These are phyloP conservation scores for Epichloe festucae DNA, from an alignment of 2,329 filamentous ascomycete genomes.

Conservation along the genomic window DNA sequence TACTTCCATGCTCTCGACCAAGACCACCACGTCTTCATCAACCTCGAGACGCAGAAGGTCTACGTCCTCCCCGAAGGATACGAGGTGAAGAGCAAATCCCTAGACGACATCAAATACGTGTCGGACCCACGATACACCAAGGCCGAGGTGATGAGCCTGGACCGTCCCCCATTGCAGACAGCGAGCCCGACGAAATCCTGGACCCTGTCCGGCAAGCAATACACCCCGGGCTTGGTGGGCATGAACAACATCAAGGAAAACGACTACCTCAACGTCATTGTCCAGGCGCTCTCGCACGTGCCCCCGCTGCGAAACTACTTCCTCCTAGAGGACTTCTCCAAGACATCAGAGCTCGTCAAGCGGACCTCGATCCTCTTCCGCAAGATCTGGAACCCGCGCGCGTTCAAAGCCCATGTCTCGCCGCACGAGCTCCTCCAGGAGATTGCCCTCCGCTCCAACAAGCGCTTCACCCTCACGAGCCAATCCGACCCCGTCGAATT, in stretches of 20 bases:
- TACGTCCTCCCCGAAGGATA: slow-evolving; percentile 94
- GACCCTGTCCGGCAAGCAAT: slow-evolving; percentile 71
- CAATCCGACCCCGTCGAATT: slow-evolving; percentile 97
- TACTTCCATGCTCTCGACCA: slow-evolving; percentile 96
- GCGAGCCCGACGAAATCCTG: neutral
- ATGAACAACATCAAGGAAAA: slow-evolving; percentile 99
- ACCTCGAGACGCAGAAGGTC: slow-evolving; percentile 85
- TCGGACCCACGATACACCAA: slow-evolving; percentile 80
- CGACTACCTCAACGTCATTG: slow-evolving; percentile 93
- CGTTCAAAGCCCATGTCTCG: slow-evolving; percentile 93
- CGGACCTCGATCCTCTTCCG: slow-evolving; percentile 81
- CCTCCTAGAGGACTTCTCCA: slow-evolving; percentile 69
- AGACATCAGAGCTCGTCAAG: slow-evolving; percentile 65
- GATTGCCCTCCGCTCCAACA: slow-evolving; percentile 77
- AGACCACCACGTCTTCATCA: slow-evolving; percentile 95
- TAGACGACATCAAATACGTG: slow-evolving; percentile 97
- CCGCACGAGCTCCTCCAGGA: slow-evolving; percentile 96
- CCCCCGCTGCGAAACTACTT: slow-evolving; percentile 82
- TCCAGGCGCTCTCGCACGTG: slow-evolving; percentile 85
- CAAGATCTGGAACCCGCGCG: slow-evolving; percentile 95
- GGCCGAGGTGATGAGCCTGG: slow-evolving; percentile 67
- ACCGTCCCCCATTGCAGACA: slow-evolving; percentile 31
- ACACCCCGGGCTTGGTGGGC: slow-evolving; percentile 87
- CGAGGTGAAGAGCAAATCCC: slow-evolving; percentile 84
- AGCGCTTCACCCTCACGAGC: slow-evolving; percentile 78